Percentiles rank a stretch among this genome's conserved stretches.
Evolutionary conservation across 306 rosid species (phyloP).

Genomic region (Vigna angularis): DNA sequence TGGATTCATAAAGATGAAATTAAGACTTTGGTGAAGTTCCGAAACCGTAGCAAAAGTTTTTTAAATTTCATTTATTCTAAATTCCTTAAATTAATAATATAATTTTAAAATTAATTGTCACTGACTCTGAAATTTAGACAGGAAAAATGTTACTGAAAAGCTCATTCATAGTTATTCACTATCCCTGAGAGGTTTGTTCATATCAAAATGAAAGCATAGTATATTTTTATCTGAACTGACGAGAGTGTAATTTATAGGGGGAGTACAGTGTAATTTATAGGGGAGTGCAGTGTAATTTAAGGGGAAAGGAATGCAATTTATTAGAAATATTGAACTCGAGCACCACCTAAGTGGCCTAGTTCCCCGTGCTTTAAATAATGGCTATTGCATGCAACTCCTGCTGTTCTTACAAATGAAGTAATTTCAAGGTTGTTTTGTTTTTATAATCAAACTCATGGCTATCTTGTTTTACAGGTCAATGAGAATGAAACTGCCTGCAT

Average conservation of each 20-base stretch:
- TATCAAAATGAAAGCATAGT: neutral
- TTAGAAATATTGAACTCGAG: neutral
- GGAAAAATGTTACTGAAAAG: no score
- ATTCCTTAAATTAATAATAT: neutral
- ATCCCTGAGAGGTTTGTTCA: no score
- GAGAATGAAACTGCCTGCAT: constrained; percentile 72
- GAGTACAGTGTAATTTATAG: neutral
- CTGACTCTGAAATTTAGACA: no score
- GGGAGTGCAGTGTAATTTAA: neutral
- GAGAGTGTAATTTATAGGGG: constrained; percentile 1
- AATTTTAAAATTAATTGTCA: no score
- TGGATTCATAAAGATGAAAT: neutral
- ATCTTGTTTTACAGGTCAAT: constrained; percentile 66
- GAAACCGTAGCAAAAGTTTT: neutral
- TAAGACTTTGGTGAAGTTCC: neutral
- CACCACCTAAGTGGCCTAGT: neutral
- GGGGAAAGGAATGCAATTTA: neutral
- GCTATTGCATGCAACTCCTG: constrained; percentile 28
- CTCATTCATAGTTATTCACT: no score
- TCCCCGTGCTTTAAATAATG: neutral
- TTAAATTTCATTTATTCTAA: neutral
- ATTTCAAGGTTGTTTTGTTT: constrained; percentile 36
- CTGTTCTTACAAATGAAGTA: neutral
- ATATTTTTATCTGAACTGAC: neutral
- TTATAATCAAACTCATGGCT: constrained; percentile 28